Percentiles rank a stretch among this genome's conserved stretches.
These are phyloP conservation scores for Lactifluus rugatus DNA, from an alignment of 768 basidiomycete species.

Conservation along the genomic window DNA sequence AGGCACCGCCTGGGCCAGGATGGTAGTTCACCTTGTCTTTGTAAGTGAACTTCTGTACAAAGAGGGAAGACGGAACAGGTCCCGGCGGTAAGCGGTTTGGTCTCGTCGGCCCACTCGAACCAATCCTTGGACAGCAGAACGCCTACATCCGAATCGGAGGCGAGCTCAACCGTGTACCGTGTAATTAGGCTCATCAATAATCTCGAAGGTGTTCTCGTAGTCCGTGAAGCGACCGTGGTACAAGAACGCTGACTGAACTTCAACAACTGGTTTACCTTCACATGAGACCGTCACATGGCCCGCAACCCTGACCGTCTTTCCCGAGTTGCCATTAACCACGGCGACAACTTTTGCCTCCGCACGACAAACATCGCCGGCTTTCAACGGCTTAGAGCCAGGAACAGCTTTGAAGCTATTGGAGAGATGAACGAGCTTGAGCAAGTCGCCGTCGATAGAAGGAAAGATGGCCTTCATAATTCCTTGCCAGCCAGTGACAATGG, in stretches of 20 bases:
- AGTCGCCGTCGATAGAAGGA: slow-evolving; percentile 85
- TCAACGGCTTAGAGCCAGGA: too few relatives aligned
- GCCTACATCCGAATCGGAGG: slow-evolving; percentile 72
- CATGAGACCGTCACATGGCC: too few relatives aligned
- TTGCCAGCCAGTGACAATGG: too few relatives aligned
- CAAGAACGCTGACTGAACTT: slow-evolving; percentile 91
- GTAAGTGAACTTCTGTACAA: slow-evolving; percentile 72
- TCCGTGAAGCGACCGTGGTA: too few relatives aligned
- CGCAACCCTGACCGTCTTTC: too few relatives aligned
- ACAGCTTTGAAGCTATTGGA: too few relatives aligned
- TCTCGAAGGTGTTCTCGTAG: slow-evolving; percentile 95
- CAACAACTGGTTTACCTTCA: too few relatives aligned
- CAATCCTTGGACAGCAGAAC: too few relatives aligned
- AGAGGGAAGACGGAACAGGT: slow-evolving; percentile 84
- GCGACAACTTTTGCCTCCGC: slow-evolving; percentile 84
- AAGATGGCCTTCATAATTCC: slow-evolving; percentile 98
- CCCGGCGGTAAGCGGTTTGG: slow-evolving; percentile 67
- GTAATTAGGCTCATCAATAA: slow-evolving; percentile 80
- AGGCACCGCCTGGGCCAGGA: too few relatives aligned
- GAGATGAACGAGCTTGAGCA: slow-evolving; percentile 92
- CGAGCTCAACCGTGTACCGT: slow-evolving; percentile 63
- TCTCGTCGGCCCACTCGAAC: slow-evolving; percentile 86
- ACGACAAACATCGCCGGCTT: too few relatives aligned
- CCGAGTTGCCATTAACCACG: too few relatives aligned
- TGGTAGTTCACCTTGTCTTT: too few relatives aligned